Evolutionary conservation across 2,329 filamentous ascomycete genomes (phyloP).

Genomic region (Fusarium nodosum): DNA sequence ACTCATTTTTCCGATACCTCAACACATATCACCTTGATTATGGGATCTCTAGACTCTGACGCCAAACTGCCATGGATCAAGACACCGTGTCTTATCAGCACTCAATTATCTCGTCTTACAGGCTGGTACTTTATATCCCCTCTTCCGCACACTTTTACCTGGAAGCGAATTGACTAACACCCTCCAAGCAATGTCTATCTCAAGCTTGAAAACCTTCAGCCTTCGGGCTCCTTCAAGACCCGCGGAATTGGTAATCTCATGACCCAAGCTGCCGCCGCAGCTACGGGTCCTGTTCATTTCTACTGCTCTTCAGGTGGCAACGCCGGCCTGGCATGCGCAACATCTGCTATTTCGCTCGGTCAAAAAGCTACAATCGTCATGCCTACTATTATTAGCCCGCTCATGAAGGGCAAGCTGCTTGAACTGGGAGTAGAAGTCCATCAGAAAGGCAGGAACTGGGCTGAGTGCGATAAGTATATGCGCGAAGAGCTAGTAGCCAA

Average conservation of each 20-base stretch:
- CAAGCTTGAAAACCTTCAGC: constrained; percentile 88
- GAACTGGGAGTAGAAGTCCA: constrained; percentile 78
- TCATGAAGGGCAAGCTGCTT: constrained; percentile 79
- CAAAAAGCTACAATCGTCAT: constrained; percentile 82
- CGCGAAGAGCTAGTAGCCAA: constrained; percentile 67
- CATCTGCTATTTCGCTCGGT: constrained; percentile 74
- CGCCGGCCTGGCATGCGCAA: constrained; percentile 84
- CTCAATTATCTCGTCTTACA: constrained; percentile 74
- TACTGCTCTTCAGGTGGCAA: constrained; percentile 87
- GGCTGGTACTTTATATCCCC: constrained; percentile 71
- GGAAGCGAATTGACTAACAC: constrained; percentile 27
- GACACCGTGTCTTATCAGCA: constrained; percentile 78
- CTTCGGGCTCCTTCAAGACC: constrained; percentile 89
- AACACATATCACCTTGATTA: constrained; percentile 41
- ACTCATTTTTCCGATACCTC: neutral
- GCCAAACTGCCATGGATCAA: constrained; percentile 73
- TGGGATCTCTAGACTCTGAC: constrained; percentile 59
- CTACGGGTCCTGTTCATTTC: constrained; percentile 70
- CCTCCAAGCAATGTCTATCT: constrained; percentile 77
- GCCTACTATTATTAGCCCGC: constrained; percentile 72
- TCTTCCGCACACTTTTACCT: neutral
- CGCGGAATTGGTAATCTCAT: constrained; percentile 81
- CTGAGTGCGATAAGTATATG: constrained; percentile 77
- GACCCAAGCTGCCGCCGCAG: constrained; percentile 55
- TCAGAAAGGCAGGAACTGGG: constrained; percentile 76